Conservation (phyloP, 2,329 filamentous ascomycete genomes). For the Botryotinia narcissicola region DNA sequence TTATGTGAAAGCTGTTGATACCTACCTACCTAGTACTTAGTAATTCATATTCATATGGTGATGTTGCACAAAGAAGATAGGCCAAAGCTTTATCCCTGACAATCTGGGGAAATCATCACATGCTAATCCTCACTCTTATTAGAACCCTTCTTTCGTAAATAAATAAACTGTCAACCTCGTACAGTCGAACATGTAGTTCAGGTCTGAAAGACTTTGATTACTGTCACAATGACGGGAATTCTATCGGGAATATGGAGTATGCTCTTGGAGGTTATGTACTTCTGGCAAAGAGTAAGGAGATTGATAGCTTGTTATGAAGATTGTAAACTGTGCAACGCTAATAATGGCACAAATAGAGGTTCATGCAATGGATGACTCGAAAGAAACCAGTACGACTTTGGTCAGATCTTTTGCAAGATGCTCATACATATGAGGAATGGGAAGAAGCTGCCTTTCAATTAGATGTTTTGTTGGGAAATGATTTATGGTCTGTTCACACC, state of each 20-base stretch:
- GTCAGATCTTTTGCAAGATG: conserved; percentile 62
- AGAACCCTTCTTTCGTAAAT: background rate
- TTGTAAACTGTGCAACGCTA: conserved; percentile 1
- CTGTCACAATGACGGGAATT: conserved; percentile 32
- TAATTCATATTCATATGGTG: background rate
- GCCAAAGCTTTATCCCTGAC: conserved; percentile 18
- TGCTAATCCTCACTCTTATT: conserved; percentile 18
- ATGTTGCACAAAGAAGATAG: background rate
- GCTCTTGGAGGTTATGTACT: conserved; percentile 58
- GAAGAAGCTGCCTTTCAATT: conserved; percentile 77
- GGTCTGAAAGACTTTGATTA: background rate
- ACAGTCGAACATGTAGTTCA: background rate
- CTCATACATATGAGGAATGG: conserved; percentile 79
- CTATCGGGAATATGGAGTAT: conserved; percentile 52
- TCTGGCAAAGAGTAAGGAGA: conserved; percentile 56
- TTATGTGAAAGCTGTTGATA: background rate
- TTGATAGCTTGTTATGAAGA: background rate
- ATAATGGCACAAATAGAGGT: conserved; percentile 51
- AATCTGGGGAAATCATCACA: conserved; percentile 20
- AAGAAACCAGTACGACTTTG: conserved; percentile 65
- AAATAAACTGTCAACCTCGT: background rate
- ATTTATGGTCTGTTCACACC: conserved; percentile 63
- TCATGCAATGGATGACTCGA: conserved; percentile 64
- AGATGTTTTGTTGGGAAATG: conserved; percentile 77
- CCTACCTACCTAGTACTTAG: background rate